phyloP scores from a whole-genome alignment of 495 filamentous ascomycete genomes.

The Aspergillus funiculosus region DNA sequence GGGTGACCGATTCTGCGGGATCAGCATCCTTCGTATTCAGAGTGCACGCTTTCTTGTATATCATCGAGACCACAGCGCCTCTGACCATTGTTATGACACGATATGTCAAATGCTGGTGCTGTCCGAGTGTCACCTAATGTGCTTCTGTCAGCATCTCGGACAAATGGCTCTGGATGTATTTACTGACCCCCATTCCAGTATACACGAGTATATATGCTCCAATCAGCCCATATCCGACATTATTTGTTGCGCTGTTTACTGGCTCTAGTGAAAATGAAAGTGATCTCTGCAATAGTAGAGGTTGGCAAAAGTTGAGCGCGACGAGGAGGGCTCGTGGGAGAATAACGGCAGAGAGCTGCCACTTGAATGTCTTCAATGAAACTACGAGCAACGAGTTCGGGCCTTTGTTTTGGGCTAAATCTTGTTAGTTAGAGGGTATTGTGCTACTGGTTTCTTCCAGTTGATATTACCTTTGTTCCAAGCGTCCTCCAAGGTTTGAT shows the following conservation, averaged over 20 bases:
- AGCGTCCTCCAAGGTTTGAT: slow-evolving; percentile 28
- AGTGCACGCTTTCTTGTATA: slow-evolving; percentile 51
- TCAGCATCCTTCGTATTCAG: slow-evolving; percentile 42
- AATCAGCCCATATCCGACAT: slow-evolving; percentile 59
- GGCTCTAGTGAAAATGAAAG: slow-evolving; percentile 44
- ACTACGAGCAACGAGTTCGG: slow-evolving; percentile 12
- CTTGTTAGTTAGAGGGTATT: slow-evolving; percentile 8
- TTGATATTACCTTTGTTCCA: slow-evolving; percentile 27
- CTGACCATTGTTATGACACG: slow-evolving; percentile 57
- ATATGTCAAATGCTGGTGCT: slow-evolving; percentile 52
- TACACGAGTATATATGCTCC: slow-evolving; percentile 60
- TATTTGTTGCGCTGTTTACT: slow-evolving; percentile 32
- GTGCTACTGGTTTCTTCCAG: neutral
- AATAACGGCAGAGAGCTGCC: slow-evolving; percentile 44
- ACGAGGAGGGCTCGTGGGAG: slow-evolving; percentile 50
- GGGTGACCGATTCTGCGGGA: slow-evolving; percentile 49
- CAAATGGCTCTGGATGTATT: neutral
- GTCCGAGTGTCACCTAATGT: slow-evolving; percentile 33
- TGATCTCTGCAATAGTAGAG: slow-evolving; percentile 54
- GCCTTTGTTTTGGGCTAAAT: slow-evolving; percentile 8
- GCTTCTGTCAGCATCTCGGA: slow-evolving; percentile 19
- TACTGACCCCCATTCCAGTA: slow-evolving; percentile 54
- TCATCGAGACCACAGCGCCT: slow-evolving; percentile 51
- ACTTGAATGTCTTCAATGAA: slow-evolving; percentile 43
- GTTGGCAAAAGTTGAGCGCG: slow-evolving; percentile 59